Evolutionary conservation across 345 rosid species (phyloP).

Genomic region (Microthlaspi erraticum): DNA sequence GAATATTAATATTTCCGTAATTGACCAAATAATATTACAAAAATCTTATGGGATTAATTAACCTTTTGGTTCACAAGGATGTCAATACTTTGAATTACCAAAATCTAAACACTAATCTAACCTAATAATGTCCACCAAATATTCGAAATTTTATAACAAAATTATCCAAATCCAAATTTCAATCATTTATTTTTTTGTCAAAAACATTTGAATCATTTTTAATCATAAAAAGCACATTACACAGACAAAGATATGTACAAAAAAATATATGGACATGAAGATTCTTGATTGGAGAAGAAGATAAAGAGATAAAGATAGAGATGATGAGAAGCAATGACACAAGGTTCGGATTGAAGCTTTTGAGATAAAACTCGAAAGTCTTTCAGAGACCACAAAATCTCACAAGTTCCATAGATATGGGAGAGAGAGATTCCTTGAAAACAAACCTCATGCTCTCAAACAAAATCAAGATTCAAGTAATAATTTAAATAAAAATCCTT

Average conservation of each 20-base stretch:
- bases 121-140: conserved; percentile 12
- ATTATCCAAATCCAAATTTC: neutral
- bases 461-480: neutral
- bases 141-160: conserved; percentile 21
- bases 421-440: conserved; percentile 14
- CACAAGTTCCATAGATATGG: conserved; percentile 16
- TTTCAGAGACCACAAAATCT: conserved; percentile 33
- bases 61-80: neutral
- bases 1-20: conserved; percentile 29
- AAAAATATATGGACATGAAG: conserved; percentile 29
- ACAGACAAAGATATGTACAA: neutral
- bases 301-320: conserved; percentile 45
- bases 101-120: neutral
- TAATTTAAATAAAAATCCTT: neutral
- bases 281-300: conserved; percentile 19
- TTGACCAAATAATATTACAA: conserved; percentile 10
- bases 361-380: conserved; percentile 33
- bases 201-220: neutral
- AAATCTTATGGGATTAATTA: neutral
- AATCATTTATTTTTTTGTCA: neutral
- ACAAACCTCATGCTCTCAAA: neutral
- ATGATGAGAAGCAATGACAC: conserved; percentile 30
- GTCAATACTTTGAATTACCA: neutral
- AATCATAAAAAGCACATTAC: neutral
- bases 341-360: conserved; percentile 34